Evolutionary conservation across 2,329 filamentous ascomycete genomes (phyloP).

Genomic region (Boeremia lycopersici): DNA sequence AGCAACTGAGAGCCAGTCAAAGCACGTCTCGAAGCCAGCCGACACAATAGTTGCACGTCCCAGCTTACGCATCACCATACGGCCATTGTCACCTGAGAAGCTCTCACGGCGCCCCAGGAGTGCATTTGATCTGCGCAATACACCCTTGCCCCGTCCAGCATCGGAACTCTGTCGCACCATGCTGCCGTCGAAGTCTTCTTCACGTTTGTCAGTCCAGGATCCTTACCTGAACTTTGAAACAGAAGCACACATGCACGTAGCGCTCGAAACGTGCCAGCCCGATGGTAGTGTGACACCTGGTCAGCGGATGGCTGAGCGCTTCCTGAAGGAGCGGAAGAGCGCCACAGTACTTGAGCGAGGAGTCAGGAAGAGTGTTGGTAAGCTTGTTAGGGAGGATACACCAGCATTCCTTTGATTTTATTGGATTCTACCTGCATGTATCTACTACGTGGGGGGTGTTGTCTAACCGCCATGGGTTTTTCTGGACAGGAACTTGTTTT

Average conservation of each 20-base stretch:
- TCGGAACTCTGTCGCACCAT: constrained; percentile 14
- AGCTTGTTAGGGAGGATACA: constrained; percentile 12
- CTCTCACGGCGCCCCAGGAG: constrained; percentile 36
- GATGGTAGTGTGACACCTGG: constrained; percentile 31
- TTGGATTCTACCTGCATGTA: no score
- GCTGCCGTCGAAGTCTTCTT: constrained; percentile 12
- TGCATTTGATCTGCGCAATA: constrained; percentile 39
- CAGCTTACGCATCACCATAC: constrained; percentile 22
- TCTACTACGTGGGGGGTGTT: no score
- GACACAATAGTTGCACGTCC: constrained; percentile 18
- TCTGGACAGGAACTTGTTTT: no score
- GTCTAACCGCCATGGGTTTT: no score
- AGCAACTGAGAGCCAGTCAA: constrained; percentile 1
- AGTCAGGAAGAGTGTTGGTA: neutral
- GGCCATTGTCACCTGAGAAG: constrained; percentile 28
- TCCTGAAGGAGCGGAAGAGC: constrained; percentile 27
- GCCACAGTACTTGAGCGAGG: constrained; percentile 10
- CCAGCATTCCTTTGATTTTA: constrained; percentile 15
- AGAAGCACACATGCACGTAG: neutral
- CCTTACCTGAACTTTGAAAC: constrained; percentile 20
- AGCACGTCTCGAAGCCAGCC: constrained; percentile 2
- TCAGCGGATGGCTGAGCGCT: constrained; percentile 36
- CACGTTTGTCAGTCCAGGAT: constrained; percentile 23
- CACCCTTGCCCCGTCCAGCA: constrained; percentile 5
- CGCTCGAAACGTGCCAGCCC: constrained; percentile 9